Conservation (phyloP, 2,329 filamentous ascomycete genomes). For the Talaromyces sp. region DNA sequence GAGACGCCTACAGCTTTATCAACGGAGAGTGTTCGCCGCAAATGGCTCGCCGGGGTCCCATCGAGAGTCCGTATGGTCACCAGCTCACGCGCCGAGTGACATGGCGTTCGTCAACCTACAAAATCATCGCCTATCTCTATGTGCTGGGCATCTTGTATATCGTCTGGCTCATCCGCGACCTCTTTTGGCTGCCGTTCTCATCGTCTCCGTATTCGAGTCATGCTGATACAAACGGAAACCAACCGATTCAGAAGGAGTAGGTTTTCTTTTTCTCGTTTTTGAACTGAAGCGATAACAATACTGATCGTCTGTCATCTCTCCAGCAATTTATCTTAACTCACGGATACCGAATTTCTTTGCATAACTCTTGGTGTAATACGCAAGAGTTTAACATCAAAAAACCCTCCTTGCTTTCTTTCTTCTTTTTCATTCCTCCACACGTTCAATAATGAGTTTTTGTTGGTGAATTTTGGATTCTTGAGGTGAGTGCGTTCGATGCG, state of each 20-base stretch:
- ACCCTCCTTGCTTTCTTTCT: background rate
- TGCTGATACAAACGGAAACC: background rate
- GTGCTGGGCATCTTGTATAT: slow-evolving; percentile 36
- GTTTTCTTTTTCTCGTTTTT: background rate
- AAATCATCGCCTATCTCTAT: slow-evolving; percentile 36
- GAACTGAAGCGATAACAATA: background rate
- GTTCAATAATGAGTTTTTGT: background rate
- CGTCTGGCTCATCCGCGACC: slow-evolving; percentile 35
- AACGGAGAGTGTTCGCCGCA: background rate
- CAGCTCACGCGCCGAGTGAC: slow-evolving; percentile 36
- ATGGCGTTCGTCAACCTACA: slow-evolving; percentile 40
- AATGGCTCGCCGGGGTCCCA: slow-evolving; percentile 30
- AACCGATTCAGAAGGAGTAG: background rate
- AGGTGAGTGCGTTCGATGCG: background rate
- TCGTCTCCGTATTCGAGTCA: slow-evolving; percentile 13
- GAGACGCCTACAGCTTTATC: slow-evolving; percentile 28
- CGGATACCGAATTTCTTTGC: background rate
- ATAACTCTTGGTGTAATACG: background rate
- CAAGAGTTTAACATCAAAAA: background rate
- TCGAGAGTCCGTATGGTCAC: slow-evolving; percentile 36
- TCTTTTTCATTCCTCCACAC: background rate
- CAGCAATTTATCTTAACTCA: background rate
- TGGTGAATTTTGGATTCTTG: background rate
- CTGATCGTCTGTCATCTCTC: background rate
- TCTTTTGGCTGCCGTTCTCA: slow-evolving; percentile 32